Base-by-base conservation (phyloP, 1,284 basidiomycete genomes). In the Amylostereum areolatum region DNA sequence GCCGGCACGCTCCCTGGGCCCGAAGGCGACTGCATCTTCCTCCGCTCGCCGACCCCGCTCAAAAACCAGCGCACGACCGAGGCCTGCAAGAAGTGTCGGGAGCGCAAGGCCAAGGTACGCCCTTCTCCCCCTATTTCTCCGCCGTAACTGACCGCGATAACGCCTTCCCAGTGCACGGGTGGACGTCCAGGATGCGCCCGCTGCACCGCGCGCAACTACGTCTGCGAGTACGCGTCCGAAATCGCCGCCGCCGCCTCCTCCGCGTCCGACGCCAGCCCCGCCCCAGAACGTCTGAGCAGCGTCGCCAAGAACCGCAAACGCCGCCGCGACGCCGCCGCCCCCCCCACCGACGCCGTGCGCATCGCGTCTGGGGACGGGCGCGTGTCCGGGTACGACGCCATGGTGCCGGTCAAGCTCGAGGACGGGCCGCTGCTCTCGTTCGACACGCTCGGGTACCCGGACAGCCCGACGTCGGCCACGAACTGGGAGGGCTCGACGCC, bases 71-170 rank as follows among this genome's bases (percentile, higher is more conserved):
- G 69, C 34, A 72, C 71, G 1, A 59, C 63, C 18, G 67, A 70
- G 53, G 72, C 72, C 6, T 74, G 72, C 57, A 66, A 68, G 52
- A 71, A 68, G 50, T 74, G 72, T 56, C 67, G 72, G 28, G 68
- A 72, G 50, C 65, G 72, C 33, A 74, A 74, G 55, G 71, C 72
- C 8, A 74, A 74, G 66, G 72, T 73, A 49, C 45, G 62, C 47
- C 1, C 6, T 10, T 6, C 7, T 8, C 2, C 28, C 40, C 32
- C 24, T 25, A 35, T 28, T 44, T n/a, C 43, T 33, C 29, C 39
- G 45, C 47, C 34, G 28, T 32, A 29, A 25, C 10, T 46, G 35
- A 51, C 46, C 18, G 11, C 32, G 10, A 27, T 31, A 34, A 5
- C 32, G 12, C 35, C 4, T 11, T 25, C 50, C 29, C 53, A 74